Base-by-base conservation (phyloP, 164 flowering plant species). In the Vitis rotundifolia region DNA sequence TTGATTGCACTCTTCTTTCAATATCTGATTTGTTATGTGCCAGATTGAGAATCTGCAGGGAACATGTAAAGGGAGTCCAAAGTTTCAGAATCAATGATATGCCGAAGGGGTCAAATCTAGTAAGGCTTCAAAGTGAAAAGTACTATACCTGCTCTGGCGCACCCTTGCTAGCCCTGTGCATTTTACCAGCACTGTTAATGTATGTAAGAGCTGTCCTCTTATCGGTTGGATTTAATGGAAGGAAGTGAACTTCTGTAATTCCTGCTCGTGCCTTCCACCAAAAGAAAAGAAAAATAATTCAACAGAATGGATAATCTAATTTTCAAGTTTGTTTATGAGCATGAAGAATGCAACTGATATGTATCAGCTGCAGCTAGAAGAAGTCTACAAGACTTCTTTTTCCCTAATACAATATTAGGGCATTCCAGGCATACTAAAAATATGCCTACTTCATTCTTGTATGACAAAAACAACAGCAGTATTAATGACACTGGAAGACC, bases 161-260 rank as follows among this genome's bases (percentile, higher is more conserved):
- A 26, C 82, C 79, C 70, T 79, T 79, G 82, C 79, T 79, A 7
- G 68, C 79, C 51, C 82, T 76, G n/a, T 76, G 75, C 82, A 63
- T 62, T 10, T 76, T 76, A 28, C 79, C 82, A 47, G 51, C 68
- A 31, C 68, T 53, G 57, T 79, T 79, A 28, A 67, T 28, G 60
- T 79, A 79, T 4, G 82, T 79, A 8, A 79, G 66, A 0, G 82
- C 82, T 15, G 79, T 79, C 48, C 77, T 56, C 77, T 79, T 79
- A 37, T 79, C 82, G 16, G 75, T 71, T 18, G 79, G 82, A 57
- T 79, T 79, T 63, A 79, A 79, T 10, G 82, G 82, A 49, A 79
- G 70, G 68, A 79, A 79, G 65, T 79, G 82, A 63, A 78, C 72
- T 64, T 74, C 80, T 29, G 68, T 68, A 37, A 77, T 73, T 14